Base-by-base conservation (phyloP, 1,139 yeast genomes). In the Yamadazyma mexicana region DNA sequence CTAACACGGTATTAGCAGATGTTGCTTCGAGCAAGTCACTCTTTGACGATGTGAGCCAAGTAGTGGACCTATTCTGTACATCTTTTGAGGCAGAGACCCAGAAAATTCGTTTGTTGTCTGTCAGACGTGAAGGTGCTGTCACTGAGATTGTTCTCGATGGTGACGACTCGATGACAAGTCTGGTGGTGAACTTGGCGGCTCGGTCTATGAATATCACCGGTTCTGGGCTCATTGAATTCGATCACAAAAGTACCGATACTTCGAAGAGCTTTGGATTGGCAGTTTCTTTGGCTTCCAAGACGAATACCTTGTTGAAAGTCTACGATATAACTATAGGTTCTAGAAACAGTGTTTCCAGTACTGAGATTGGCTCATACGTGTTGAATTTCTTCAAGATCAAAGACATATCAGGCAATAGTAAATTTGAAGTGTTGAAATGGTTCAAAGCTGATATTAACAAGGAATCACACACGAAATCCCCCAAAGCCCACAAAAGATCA, bases 341-440 rank as follows among this genome's bases (percentile, higher is more conserved):
- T 31, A 40, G 43, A 20, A 38, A 53, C 18, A 30, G 37, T 28
- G 30, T 50, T 17, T 35, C 35, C 18, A 16, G 39, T 5, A 45
- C 40, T 23, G 54, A 47, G 34, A 43, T 57, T 27, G 61, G 61
- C 3, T 40, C 52, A 12, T 58, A 46, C 36, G 48, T 46, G 30
- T 47, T 44, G 35, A 48, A 44, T 8, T 56, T 52, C 31, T 50
- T 59, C 37, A 54, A 53, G 18, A 10, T 34, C 16, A 42, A 45
- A 20, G 39, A 43, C 5, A 43, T 39, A 14, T 31, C 42, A 6
- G 33, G 26, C 5, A 36, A 41, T 5, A 40, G 44, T 20, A 31
- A 41, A 23, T 52, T 56, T 31, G 46, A 50, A 18, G 47, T 44
- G 3, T 24, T 48, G 11, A 48, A 57, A 35, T 58, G 62, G 62